These are phyloP conservation scores for Fusarium chlamydosporum DNA, from an alignment of 2,329 filamentous ascomycete species.

Conservation along the genomic window DNA sequence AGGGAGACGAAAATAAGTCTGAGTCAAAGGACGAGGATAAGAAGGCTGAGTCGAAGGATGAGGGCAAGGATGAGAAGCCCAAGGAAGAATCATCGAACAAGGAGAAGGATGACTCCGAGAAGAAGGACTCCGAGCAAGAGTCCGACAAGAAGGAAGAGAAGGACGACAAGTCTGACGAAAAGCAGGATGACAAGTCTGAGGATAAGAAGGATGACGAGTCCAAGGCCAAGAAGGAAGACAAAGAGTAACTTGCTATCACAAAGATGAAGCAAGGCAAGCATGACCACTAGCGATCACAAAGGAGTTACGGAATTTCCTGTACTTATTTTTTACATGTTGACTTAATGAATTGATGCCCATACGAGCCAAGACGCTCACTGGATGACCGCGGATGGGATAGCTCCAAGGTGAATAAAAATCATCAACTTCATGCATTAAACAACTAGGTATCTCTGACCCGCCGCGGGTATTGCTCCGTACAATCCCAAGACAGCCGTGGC, in stretches of 20 bases:
- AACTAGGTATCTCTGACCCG: slow-evolving; percentile 49
- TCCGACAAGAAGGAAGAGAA: slow-evolving; percentile 21
- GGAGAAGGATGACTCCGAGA: slow-evolving; percentile 32
- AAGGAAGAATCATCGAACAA: slow-evolving; percentile 23
- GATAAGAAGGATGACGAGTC: slow-evolving; percentile 17
- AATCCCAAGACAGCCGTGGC: slow-evolving; percentile 43
- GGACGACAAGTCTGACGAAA: slow-evolving; percentile 24
- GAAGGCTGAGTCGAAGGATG: slow-evolving; percentile 30
- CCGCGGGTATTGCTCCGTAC: slow-evolving; percentile 45
- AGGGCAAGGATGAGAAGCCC: slow-evolving; percentile 30
- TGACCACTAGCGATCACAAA: slow-evolving; percentile 23
- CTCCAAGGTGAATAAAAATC: slow-evolving; percentile 18
- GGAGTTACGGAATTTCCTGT: slow-evolving; percentile 27
- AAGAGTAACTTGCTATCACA: slow-evolving; percentile 20
- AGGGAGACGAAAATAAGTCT: slow-evolving; percentile 40
- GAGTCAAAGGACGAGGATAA: slow-evolving; percentile 29
- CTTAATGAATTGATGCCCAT: slow-evolving; percentile 27
- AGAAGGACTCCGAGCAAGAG: slow-evolving; percentile 4
- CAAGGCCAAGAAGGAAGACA: slow-evolving; percentile 28
- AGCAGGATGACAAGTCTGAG: slow-evolving; percentile 30
- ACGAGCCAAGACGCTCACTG: not conserved
- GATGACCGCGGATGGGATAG: not conserved
- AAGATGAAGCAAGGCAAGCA: slow-evolving; percentile 11
- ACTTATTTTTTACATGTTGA: not conserved
- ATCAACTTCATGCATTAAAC: slow-evolving; percentile 51